Conservation (phyloP, 1,139 yeast genomes). For the Hansenula sp. region DNA sequence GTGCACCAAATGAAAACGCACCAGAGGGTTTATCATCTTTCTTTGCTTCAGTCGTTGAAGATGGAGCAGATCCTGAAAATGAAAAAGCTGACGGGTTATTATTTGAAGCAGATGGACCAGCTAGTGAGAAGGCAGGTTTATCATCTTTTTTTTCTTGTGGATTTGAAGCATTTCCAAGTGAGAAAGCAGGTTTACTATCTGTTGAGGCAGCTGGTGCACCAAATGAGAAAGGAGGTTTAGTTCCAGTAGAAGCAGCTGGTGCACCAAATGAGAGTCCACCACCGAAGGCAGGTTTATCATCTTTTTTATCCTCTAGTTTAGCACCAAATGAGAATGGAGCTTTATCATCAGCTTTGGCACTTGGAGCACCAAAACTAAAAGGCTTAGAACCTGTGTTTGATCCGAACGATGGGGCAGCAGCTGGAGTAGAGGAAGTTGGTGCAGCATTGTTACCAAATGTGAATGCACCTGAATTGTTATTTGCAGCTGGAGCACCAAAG, state of each 20-base stretch:
- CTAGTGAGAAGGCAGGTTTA: conserved; percentile 16
- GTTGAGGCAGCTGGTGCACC: conserved; percentile 6
- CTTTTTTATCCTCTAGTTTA: too few species aligned
- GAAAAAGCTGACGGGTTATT: too few species aligned
- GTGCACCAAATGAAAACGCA: conserved; percentile 5
- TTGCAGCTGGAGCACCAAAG: conserved; percentile 12
- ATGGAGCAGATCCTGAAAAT: too few species aligned
- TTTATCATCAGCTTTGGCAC: neutral
- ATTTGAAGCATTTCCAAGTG: conserved; percentile 23
- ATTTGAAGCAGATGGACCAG: too few species aligned
- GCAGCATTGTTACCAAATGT: conserved; percentile 1
- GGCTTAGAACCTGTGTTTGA: conserved; percentile 1
- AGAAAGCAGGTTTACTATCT: conserved; percentile 23
- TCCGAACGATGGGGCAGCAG: neutral
- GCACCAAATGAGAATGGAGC: neutral
- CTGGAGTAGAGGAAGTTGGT: neutral
- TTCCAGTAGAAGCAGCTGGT: too few species aligned
- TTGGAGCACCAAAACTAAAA: neutral
- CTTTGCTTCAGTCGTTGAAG: conserved; percentile 3
- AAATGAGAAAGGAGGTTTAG: too few species aligned
- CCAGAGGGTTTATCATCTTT: conserved; percentile 16
- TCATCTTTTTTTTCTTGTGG: conserved; percentile 24
- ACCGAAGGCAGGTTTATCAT: too few species aligned
- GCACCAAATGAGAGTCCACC: too few species aligned
- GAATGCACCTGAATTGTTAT: conserved; percentile 3